phyloP scores from a whole-genome alignment of 345 rosid genomes.

The Salix dunnii region DNA sequence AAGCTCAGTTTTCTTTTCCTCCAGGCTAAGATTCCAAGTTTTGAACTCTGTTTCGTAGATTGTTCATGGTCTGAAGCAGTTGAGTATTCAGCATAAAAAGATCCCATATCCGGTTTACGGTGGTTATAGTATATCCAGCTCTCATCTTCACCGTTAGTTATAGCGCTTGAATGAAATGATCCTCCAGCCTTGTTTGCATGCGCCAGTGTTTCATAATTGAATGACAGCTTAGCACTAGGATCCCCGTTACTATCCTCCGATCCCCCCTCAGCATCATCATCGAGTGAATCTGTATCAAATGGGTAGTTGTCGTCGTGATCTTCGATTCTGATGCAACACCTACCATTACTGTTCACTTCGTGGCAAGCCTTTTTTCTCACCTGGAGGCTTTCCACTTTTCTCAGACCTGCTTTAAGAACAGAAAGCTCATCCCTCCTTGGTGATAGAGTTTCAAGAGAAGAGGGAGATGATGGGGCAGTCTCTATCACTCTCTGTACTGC shows the following conservation, averaged over 20 bases:
- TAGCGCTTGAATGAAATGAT: conserved; percentile 20
- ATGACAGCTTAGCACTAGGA: conserved; percentile 27
- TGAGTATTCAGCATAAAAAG: conserved; percentile 31
- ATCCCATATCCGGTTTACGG: conserved; percentile 32
- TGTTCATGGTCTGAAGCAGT: conserved; percentile 29
- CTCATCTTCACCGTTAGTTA: conserved; percentile 40
- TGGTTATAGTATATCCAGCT: conserved; percentile 48
- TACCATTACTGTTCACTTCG: conserved; percentile 33
- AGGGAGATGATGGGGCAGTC: conserved; percentile 30
- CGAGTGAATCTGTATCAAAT: conserved; percentile 47
- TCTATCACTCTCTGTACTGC: conserved; percentile 26
- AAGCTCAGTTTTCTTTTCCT: conserved; percentile 49
- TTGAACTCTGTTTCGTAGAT: conserved; percentile 20
- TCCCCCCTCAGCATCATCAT: conserved; percentile 22
- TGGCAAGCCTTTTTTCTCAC: conserved; percentile 35
- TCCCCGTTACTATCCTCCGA: conserved; percentile 29
- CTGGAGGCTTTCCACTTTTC: conserved; percentile 45
- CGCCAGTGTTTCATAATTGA: conserved; percentile 52
- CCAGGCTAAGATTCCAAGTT: conserved; percentile 52
- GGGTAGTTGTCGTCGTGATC: conserved; percentile 19
- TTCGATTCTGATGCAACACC: conserved; percentile 22
- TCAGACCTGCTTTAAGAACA: conserved; percentile 45
- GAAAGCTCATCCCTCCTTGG: conserved; percentile 36
- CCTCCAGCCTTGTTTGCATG: conserved; percentile 41
- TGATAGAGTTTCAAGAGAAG: conserved; percentile 22